A percentile compares a stretch with the other conserved stretches of the same genome.
phyloP scores from a whole-genome alignment of 495 filamentous ascomycete genomes.

The Daldinia bambusicola region DNA sequence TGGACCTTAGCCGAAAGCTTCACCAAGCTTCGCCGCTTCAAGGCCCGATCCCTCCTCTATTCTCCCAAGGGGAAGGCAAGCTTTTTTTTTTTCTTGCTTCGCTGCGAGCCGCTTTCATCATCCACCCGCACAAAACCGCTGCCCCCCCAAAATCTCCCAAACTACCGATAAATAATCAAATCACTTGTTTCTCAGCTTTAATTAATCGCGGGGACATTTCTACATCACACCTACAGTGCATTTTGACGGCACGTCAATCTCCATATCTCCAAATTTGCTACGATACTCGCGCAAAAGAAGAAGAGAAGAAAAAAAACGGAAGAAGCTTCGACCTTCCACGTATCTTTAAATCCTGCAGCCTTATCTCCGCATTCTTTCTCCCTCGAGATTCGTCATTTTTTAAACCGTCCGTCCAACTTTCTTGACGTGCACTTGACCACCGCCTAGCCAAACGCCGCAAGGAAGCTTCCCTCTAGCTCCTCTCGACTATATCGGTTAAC shows the following conservation, averaged over 20 bases:
- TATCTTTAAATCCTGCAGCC: slow-evolving; percentile 30
- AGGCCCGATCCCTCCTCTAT: slow-evolving; percentile 25
- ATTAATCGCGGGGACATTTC: slow-evolving; percentile 38
- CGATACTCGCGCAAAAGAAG: slow-evolving; percentile 14
- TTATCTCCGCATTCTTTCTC: slow-evolving; percentile 42
- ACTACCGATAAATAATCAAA: slow-evolving; percentile 33
- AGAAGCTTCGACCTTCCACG: slow-evolving; percentile 13
- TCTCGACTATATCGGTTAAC: slow-evolving; percentile 2
- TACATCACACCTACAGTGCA: slow-evolving; percentile 16
- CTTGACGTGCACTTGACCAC: slow-evolving; percentile 27
- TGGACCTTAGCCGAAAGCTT: slow-evolving; percentile 39
- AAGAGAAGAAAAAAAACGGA: no score
- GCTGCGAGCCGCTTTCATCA: slow-evolving; percentile 50
- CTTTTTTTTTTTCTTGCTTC: slow-evolving; percentile 33
- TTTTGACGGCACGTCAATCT: slow-evolving; percentile 32
- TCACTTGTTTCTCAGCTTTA: slow-evolving; percentile 24
- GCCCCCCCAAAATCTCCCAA: slow-evolving; percentile 33
- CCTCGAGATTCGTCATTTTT: slow-evolving; percentile 14
- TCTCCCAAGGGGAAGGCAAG: slow-evolving; percentile 27
- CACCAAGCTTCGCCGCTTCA: slow-evolving; percentile 33
- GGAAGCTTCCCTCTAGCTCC: slow-evolving; percentile 7
- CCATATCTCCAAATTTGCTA: slow-evolving; percentile 1
- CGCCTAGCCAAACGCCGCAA: slow-evolving; percentile 8
- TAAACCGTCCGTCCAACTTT: slow-evolving; percentile 16
- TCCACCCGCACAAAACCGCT: slow-evolving; percentile 43